These are phyloP conservation scores for Xylariaceae sp. DNA, from an alignment of 2,329 filamentous ascomycete genomes.

Conservation along the genomic window DNA sequence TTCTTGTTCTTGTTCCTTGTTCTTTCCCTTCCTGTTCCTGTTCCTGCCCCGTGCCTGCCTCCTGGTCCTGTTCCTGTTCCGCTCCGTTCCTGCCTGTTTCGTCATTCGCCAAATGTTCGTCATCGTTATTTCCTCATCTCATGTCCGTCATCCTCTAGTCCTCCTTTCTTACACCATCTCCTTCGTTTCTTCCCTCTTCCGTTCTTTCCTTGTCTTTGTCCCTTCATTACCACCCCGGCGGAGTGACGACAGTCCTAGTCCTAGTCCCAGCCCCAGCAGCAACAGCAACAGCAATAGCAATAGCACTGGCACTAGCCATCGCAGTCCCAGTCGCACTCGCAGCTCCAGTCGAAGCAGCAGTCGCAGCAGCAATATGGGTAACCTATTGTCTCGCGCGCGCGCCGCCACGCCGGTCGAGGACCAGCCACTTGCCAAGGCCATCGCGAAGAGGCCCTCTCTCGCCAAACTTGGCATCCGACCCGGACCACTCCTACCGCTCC, in stretches of 20 bases:
- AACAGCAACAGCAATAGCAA: too few species aligned
- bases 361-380: not conserved
- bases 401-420: slow-evolving; percentile 10
- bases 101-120: not conserved
- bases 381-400: not conserved
- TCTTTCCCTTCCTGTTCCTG: not conserved
- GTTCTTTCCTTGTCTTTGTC: not conserved
- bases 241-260: not conserved
- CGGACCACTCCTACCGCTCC: slow-evolving; percentile 1
- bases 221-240: not conserved
- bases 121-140: not conserved
- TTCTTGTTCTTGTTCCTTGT: too few species aligned
- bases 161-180: not conserved
- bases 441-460: not conserved
- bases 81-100: not conserved
- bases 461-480: slow-evolving; percentile 1
- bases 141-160: slow-evolving; percentile 7
- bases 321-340: too few species aligned
- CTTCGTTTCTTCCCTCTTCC: not conserved
- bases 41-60: not conserved
- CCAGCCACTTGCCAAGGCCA: not conserved
- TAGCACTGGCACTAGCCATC: too few species aligned
- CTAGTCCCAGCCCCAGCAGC: too few species aligned
- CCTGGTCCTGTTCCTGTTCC: too few species aligned
- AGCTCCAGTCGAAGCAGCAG: too few species aligned